Evolutionary conservation across 805 yeast species (phyloP).

Genomic region (Hanseniaspora lindneri): DNA sequence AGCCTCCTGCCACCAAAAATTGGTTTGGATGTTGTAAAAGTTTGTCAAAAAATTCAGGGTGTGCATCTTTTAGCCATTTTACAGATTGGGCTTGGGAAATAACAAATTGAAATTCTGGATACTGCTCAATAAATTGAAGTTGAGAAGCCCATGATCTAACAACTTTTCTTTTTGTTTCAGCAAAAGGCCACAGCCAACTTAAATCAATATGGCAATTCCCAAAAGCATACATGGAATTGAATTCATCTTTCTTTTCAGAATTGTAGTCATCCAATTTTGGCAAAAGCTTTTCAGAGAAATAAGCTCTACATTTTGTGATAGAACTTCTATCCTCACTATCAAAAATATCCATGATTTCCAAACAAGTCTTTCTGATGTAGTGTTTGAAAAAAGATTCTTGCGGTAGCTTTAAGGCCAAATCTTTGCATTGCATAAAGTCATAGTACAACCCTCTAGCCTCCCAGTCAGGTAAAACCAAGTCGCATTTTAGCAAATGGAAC

Average conservation of each 20-base stretch:
- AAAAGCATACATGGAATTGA: constrained; percentile 61
- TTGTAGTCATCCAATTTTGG: constrained; percentile 56
- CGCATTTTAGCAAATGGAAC: constrained; percentile 58
- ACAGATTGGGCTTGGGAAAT: constrained; percentile 96
- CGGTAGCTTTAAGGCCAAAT: constrained; percentile 78
- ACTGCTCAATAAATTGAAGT: constrained; percentile 65
- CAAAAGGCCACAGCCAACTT: constrained; percentile 99
- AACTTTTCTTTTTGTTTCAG: constrained; percentile 83
- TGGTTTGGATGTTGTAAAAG: constrained; percentile 43
- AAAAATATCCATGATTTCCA: constrained; percentile 69
- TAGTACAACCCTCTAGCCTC: constrained; percentile 65
- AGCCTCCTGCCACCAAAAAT: constrained; percentile 87
- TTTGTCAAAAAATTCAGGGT: constrained; percentile 66
- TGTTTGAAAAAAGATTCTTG: constrained; percentile 71
- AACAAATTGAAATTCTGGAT: constrained; percentile 87
- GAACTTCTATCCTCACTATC: constrained; percentile 55
- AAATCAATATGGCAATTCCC: constrained; percentile 97
- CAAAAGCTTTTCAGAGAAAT: constrained; percentile 43
- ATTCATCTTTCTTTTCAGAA: constrained; percentile 34
- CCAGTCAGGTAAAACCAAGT: constrained; percentile 66
- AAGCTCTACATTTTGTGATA: constrained; percentile 53
- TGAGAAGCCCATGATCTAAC: constrained; percentile 95
- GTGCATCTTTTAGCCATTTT: constrained; percentile 78
- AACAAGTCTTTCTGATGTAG: constrained; percentile 69
- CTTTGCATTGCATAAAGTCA: constrained; percentile 82